Base-by-base conservation (phyloP, 2,329 filamentous ascomycete species). In the Claviceps pazoutovae region DNA sequence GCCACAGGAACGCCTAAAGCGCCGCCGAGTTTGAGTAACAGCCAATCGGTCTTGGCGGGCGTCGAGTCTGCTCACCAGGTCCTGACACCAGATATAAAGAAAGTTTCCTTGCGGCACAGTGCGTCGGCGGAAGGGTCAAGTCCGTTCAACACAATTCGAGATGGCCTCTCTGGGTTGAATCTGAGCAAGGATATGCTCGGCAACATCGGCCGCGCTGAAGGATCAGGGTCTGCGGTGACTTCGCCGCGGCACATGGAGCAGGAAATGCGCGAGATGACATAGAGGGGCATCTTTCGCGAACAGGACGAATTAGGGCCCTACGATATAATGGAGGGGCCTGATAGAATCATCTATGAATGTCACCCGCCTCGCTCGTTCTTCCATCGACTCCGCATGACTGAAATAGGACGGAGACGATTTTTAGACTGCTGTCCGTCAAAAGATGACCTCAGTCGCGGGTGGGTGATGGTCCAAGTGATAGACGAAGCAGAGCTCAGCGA, bases 31-130 rank as follows among this genome's bases (percentile, higher is more conserved):
- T 58, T 72, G 13, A 59, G 63, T 0, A 61, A 61, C 2, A 72
- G 67, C 55, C 71, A 73, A 38, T 81, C 79, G 1, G 78, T 84
- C 3, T 66, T 85, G 17, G 68, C 75, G 0, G 75, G 74, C 0
- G 72, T 84, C 3, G 81, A 85, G 61, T 78, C 74, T 1, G 74
- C 76, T 0, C 72, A 82, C 52, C 69, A 74, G 44, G 70, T 72
- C 5, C 60, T 78, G 19, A 78, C 74, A 1, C 71, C 72, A 0
- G 64, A 64, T 3, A 53, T 58, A 11, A 60, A 62, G 4, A 61
- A 67, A n/a, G 58, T 66, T 2, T 57, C 67, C 21, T 60, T 75
- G 3, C 67, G 68, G 41, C 68, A 71, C 17, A 75, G 71, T 55
- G 65, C 67, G 2, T 75, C 72, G 36, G 68, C 73, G 4, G 71